phyloP scores from a whole-genome alignment of 2,329 filamentous ascomycete genomes.

The Thielaviopsis punctulata region DNA sequence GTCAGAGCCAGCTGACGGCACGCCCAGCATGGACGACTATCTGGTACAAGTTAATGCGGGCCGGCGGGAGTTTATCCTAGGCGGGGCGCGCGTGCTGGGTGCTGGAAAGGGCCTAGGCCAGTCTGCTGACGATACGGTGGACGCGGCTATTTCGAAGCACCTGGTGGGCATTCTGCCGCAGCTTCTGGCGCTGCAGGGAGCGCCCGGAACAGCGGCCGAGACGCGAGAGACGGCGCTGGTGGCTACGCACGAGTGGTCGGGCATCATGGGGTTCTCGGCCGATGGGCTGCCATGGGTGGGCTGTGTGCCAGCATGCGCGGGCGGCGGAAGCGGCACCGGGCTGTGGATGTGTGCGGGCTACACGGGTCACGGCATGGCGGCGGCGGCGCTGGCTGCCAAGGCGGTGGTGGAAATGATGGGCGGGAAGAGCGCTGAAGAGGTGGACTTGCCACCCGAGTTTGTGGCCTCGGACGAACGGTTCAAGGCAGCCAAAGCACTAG shows the following conservation, averaged over 20 bases:
- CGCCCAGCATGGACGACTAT: constrained; percentile 47
- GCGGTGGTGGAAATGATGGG: constrained; percentile 44
- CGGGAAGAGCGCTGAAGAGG: constrained; percentile 21
- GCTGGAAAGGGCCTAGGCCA: constrained; percentile 32
- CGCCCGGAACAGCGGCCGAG: constrained; percentile 20
- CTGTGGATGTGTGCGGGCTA: constrained; percentile 50
- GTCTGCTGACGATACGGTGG: constrained; percentile 41
- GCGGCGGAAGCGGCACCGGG: constrained; percentile 27
- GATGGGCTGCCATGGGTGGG: constrained; percentile 59
- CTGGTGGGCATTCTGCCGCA: constrained; percentile 29
- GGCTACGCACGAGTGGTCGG: constrained; percentile 53
- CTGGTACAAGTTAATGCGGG: constrained; percentile 49
- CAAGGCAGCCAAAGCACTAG: neutral
- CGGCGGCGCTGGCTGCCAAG: constrained; percentile 48
- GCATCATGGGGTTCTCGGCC: constrained; percentile 60
- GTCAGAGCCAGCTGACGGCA: constrained; percentile 16
- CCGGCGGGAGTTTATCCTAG: constrained; percentile 47
- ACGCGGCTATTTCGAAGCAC: constrained; percentile 36
- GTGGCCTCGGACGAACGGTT: constrained; percentile 20
- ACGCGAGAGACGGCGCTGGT: constrained; percentile 29
- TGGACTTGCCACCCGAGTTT: constrained; percentile 29
- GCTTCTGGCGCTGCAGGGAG: constrained; percentile 25
- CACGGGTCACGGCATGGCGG: constrained; percentile 63
- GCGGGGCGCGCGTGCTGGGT: constrained; percentile 47
- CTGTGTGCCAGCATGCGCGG: constrained; percentile 33